Evolutionary conservation across 2,329 filamentous ascomycete genomes (phyloP).

Genomic region (Verticillium dahliae): DNA sequence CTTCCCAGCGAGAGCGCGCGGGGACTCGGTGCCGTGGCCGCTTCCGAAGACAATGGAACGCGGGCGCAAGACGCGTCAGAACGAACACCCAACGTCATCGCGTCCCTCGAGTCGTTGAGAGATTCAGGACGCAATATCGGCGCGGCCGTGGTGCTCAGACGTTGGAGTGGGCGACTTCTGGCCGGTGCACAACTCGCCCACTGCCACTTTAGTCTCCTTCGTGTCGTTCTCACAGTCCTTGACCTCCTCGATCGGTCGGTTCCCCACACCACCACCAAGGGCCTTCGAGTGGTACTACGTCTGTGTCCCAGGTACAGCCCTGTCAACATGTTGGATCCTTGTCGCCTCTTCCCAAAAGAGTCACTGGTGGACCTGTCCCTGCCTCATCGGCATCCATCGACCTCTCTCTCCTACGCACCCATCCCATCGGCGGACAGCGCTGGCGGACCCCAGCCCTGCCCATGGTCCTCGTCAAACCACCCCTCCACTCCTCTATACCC

Average conservation of each 20-base stretch:
- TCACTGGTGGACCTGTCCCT: constrained; percentile 17
- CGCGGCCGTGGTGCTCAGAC: background rate
- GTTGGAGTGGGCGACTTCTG: background rate
- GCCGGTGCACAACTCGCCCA: background rate
- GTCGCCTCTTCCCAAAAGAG: constrained; percentile 23
- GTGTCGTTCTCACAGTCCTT: constrained; percentile 3
- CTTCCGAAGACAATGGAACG: background rate
- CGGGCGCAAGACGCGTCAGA: background rate
- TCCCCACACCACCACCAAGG: constrained; percentile 2
- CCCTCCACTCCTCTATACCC: constrained; percentile 3
- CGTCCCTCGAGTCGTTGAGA: background rate
- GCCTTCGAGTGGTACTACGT: constrained; percentile 4
- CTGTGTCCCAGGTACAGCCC: constrained; percentile 15
- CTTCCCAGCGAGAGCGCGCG: background rate
- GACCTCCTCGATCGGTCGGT: constrained; percentile 5
- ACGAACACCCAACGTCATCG: background rate
- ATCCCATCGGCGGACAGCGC: constrained; percentile 32
- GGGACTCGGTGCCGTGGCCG: background rate
- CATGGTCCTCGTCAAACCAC: constrained; percentile 6
- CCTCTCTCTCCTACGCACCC: constrained; percentile 20
- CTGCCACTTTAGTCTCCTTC: constrained; percentile 6
- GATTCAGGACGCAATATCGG: background rate
- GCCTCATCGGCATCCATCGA: constrained; percentile 23
- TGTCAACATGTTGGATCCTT: constrained; percentile 20
- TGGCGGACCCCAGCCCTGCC: constrained; percentile 26